Evolutionary conservation across 495 filamentous ascomycete species (phyloP).

Genomic region (Aeminium ludgeri): DNA sequence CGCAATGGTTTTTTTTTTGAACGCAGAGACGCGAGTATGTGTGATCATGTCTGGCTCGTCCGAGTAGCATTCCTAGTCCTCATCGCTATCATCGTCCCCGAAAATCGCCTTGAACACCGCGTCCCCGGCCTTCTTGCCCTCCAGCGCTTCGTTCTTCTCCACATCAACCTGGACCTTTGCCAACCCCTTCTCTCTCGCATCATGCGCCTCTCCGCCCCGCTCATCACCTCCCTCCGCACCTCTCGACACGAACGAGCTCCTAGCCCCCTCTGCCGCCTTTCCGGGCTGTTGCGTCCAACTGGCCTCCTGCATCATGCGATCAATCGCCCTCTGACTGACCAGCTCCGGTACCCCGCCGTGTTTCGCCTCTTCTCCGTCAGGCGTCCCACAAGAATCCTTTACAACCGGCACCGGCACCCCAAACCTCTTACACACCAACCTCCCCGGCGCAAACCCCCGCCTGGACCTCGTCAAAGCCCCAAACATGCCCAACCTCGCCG

Average conservation of each 20-base stretch:
- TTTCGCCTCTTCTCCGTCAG: conserved; percentile 15
- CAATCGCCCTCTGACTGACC: conserved; percentile 32
- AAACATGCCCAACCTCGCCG: conserved; percentile 86
- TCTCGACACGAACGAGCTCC: conserved; percentile 4
- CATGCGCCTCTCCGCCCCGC: not conserved
- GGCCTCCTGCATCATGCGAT: conserved; percentile 37
- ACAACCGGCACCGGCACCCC: conserved; percentile 64
- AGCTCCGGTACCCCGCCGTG: conserved; percentile 25
- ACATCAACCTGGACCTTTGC: conserved; percentile 57
- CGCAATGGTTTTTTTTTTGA: no score
- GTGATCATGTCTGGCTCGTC: no score
- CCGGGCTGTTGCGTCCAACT: no score
- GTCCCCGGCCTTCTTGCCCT: conserved; percentile 63
- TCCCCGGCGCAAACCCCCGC: conserved; percentile 60
- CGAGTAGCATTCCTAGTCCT: no score
- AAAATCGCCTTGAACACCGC: conserved; percentile 92
- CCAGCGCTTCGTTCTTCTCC: conserved; percentile 72
- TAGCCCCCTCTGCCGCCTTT: conserved; percentile 1
- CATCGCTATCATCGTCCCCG: conserved; percentile 69
- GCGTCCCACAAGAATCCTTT: conserved; percentile 32
- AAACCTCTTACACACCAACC: conserved; percentile 84
- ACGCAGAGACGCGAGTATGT: no score
- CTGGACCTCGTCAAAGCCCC: conserved; percentile 64
- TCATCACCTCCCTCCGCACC: conserved; percentile 7
- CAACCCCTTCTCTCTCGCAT: conserved; percentile 17